Percentiles rank a stretch among this genome's conserved stretches.
Evolutionary conservation across 495 filamentous ascomycete genomes (phyloP).

Genomic region (Daldinia bambusicola): DNA sequence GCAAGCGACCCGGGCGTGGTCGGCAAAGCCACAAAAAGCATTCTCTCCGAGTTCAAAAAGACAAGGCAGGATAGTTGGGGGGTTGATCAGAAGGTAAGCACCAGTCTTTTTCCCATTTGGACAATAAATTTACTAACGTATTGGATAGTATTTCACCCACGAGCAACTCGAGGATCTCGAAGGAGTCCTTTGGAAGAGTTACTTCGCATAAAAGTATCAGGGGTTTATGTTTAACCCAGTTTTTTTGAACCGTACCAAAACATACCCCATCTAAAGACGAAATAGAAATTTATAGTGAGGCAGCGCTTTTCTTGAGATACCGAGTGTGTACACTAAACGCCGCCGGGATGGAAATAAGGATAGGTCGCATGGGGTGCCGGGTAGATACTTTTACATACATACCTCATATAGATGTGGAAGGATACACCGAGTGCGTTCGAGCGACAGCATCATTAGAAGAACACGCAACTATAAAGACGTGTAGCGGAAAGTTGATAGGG

Average conservation of each 20-base stretch:
- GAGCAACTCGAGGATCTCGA: slow-evolving; percentile 96
- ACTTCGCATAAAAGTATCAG: slow-evolving; percentile 77
- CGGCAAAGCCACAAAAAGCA: slow-evolving; percentile 95
- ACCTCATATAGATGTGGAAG: slow-evolving; percentile 34
- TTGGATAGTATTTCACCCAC: slow-evolving; percentile 80
- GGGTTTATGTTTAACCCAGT: neutral
- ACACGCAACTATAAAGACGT: neutral
- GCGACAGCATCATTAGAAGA: slow-evolving; percentile 13
- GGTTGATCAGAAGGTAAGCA: slow-evolving; percentile 90
- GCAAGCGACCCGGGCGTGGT: slow-evolving; percentile 91
- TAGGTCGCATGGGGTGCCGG: slow-evolving; percentile 4
- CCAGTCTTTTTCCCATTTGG: neutral
- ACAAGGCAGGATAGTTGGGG: slow-evolving; percentile 99
- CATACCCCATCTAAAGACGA: neutral
- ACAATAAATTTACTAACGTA: slow-evolving; percentile 46
- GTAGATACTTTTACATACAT: slow-evolving; percentile 15
- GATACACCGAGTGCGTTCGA: slow-evolving; percentile 14
- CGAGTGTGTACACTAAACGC: slow-evolving; percentile 15
- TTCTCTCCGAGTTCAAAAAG: slow-evolving; percentile 98
- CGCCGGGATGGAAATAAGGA: neutral
- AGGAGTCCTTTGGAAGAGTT: slow-evolving; percentile 99
- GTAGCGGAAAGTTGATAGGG: neutral
- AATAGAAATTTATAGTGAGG: neutral
- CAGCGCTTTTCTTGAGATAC: slow-evolving; percentile 21
- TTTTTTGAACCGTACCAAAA: neutral